Evolutionary conservation across 768 basidiomycete species (phyloP).

Genomic region (Rhizopogon roseolus): DNA sequence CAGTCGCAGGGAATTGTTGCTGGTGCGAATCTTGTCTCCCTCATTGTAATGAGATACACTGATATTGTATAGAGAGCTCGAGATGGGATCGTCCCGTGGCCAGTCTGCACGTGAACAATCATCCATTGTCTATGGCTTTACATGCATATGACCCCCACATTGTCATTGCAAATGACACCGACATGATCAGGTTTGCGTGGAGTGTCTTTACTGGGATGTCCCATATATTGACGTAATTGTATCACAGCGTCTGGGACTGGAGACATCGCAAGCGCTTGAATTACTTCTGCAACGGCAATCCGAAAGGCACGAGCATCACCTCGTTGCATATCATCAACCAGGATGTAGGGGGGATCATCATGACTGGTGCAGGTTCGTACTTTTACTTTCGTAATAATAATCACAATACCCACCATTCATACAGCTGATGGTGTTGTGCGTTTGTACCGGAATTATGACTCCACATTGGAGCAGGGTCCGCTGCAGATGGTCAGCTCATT

Average conservation of each 20-base stretch:
- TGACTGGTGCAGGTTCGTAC: slow-evolving; percentile 77
- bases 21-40: slow-evolving; percentile 42
- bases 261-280: slow-evolving; percentile 70
- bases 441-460: slow-evolving; percentile 89
- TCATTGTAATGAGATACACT: neutral
- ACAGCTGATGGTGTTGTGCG: slow-evolving; percentile 90
- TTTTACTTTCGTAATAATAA: neutral
- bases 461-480: slow-evolving; percentile 59
- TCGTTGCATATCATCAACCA: slow-evolving; percentile 92
- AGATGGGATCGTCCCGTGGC: slow-evolving; percentile 74
- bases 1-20: slow-evolving; percentile 66
- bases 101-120: slow-evolving; percentile 52
- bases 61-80: slow-evolving; percentile 40
- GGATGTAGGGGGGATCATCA: slow-evolving; percentile 85
- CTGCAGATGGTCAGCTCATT: slow-evolving; percentile 94
- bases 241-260: slow-evolving; percentile 90
- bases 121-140: slow-evolving; percentile 77
- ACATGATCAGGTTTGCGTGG: slow-evolving; percentile 70
- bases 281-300: slow-evolving; percentile 87
- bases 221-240: neutral
- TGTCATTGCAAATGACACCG: slow-evolving; percentile 78
- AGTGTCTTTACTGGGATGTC: neutral
- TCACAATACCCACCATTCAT: slow-evolving; percentile 1
- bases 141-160: slow-evolving; percentile 92
- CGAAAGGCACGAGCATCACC: slow-evolving; percentile 77